phyloP scores from a whole-genome alignment of 192 early-diverging fungal genomes.

The Radiomyces spectabilis region DNA sequence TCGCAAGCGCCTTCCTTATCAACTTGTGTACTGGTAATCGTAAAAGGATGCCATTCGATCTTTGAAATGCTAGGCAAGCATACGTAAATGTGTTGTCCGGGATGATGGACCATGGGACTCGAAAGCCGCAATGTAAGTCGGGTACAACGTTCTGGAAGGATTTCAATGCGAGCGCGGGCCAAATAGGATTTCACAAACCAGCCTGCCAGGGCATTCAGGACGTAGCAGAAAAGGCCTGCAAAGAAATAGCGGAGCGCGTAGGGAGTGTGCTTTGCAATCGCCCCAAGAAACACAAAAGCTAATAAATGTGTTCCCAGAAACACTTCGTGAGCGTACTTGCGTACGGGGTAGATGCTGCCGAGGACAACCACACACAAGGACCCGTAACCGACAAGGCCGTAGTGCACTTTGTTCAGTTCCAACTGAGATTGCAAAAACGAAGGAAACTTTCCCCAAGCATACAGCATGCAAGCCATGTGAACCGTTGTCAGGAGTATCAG shows the following conservation, averaged over 20 bases:
- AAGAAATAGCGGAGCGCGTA: conserved; percentile 45
- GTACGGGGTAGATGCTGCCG: conserved; percentile 37
- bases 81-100: conserved; percentile 39
- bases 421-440: conserved; percentile 12
- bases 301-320: conserved; percentile 40
- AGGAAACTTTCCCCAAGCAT: conserved; percentile 26
- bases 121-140: conserved; percentile 24
- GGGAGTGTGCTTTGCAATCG: conserved; percentile 44
- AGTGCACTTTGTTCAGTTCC: conserved; percentile 30
- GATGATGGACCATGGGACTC: conserved; percentile 16
- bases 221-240: conserved; percentile 35
- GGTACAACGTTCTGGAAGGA: conserved; percentile 26
- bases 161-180: conserved; percentile 25
- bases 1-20: neutral
- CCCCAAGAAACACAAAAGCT: conserved; percentile 35
- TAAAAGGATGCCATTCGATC: conserved; percentile 50
- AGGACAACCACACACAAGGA: conserved; percentile 41
- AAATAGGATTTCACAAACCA: conserved; percentile 36
- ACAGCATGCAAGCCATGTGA: conserved; percentile 39
- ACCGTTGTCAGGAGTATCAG: conserved; percentile 32
- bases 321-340: conserved; percentile 33
- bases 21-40: conserved; percentile 21
- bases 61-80: conserved; percentile 40
- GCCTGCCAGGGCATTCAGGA: conserved; percentile 31
- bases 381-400: conserved; percentile 38